Evolutionary conservation across 2,329 filamentous ascomycete species (phyloP).

Genomic region (Pseudogymnoascus sp.): DNA sequence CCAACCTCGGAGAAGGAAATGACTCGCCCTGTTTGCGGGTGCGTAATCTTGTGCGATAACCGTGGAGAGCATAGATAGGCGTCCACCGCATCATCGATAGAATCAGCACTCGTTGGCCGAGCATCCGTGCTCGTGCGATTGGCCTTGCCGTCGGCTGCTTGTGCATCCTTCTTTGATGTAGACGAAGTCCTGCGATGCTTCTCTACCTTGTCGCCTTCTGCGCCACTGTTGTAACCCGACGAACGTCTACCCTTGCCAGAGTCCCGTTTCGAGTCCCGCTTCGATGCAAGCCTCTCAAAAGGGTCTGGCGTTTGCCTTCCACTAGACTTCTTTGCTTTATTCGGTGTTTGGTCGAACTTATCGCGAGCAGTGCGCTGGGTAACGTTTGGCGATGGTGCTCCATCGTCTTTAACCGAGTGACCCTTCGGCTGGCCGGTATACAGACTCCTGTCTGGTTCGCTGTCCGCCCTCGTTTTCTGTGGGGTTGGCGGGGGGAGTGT

Average conservation of each 20-base stretch:
- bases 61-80: slow-evolving; percentile 76
- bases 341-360: slow-evolving; percentile 19
- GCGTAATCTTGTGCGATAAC: slow-evolving; percentile 78
- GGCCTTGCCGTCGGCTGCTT: slow-evolving; percentile 32
- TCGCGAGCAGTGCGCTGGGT: slow-evolving; percentile 47
- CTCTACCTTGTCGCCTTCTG: not conserved
- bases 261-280: not conserved
- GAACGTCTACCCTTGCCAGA: not conserved
- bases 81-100: slow-evolving; percentile 80
- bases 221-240: slow-evolving; percentile 2
- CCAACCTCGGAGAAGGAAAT: slow-evolving; percentile 98
- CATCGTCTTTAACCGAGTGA: slow-evolving; percentile 42
- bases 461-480: not conserved
- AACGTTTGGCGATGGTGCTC: slow-evolving; percentile 63
- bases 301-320: slow-evolving; percentile 42
- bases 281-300: slow-evolving; percentile 28
- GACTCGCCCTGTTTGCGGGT: slow-evolving; percentile 76
- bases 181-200: not conserved
- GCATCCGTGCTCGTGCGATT: slow-evolving; percentile 48
- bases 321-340: slow-evolving; percentile 37
- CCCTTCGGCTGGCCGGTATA: not conserved
- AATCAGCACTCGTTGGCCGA: slow-evolving; percentile 71
- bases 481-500: not conserved
- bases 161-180: not conserved
- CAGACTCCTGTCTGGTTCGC: not conserved